Evolutionary conservation across 257 asterid genomes (phyloP).

Genomic region (Catharanthus roseus): DNA sequence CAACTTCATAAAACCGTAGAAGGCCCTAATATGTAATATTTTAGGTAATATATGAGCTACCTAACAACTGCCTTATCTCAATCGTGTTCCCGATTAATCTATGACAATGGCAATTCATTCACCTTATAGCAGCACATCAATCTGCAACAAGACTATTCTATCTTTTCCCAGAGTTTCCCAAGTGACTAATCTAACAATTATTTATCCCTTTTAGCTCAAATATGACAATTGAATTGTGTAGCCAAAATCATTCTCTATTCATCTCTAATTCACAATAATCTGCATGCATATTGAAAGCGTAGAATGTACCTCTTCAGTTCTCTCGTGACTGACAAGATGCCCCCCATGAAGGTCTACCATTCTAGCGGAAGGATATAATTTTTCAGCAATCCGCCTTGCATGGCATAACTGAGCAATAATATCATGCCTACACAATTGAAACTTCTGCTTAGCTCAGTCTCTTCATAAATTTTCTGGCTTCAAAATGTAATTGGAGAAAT

Average conservation of each 20-base stretch:
- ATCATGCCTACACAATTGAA: constrained; percentile 53
- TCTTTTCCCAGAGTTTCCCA: no score
- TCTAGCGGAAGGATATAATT: constrained; percentile 74
- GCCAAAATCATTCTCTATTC: not conserved
- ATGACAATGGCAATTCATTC: not conserved
- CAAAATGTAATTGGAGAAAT: constrained; percentile 4
- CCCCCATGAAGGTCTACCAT: constrained; percentile 97
- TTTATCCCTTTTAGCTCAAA: not conserved
- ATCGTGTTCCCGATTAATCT: not conserved
- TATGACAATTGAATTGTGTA: not conserved
- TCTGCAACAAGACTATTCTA: not conserved
- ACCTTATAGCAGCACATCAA: not conserved
- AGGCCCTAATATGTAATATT: no score
- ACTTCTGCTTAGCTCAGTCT: constrained; percentile 16
- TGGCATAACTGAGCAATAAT: constrained; percentile 91
- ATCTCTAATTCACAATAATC: not conserved
- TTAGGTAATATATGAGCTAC: no score
- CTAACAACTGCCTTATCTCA: no score
- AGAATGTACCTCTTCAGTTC: constrained; percentile 91
- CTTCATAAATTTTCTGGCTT: not conserved
- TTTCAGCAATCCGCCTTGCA: constrained; percentile 78
- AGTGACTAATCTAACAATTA: not conserved
- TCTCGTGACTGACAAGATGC: constrained; percentile 92
- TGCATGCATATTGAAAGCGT: not conserved
- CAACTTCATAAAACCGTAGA: not conserved